Evolutionary conservation across 2,329 filamentous ascomycete species (phyloP), one percentile per base, ranked within the genome.

Genomic region (Beauveria asiatica): DNA sequence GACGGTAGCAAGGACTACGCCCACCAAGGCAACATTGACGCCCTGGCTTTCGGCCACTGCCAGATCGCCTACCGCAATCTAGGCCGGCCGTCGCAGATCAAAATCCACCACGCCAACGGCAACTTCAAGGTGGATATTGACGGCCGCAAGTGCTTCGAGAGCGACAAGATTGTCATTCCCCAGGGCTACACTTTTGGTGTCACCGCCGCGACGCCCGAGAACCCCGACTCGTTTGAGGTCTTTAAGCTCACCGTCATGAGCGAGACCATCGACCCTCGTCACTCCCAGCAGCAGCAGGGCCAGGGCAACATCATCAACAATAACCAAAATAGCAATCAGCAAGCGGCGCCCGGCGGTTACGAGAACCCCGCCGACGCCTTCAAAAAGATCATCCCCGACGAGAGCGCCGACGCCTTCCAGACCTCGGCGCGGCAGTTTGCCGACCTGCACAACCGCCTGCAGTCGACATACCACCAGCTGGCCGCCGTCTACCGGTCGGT

Each of bases 11-110:
- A 83, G 65, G 90, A 96, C 72, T 97, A 87, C 78, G 86, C 85
- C 69, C 80, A 81, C 60, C 88, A 92, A 67, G 80, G 85, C 65
- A 87, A 84, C 67, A 85, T 96, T 17, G 92, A 97, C 74, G 86
- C 83, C 66, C 81, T 97, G 57, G 89, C 93, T 17, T 99, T 99
- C 72, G 94, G 92, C 16, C 91, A 96, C 75, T 99, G 94, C 79
- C 83, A 87, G 68, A 94, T 94, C 72, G 75, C 84, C 50, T 99
- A 97, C 79, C 89, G 94, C 66, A 99, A 99, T 74, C 81, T 95
- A 23, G 94, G 94, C 19, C 84, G 89, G 5, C 88, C 92, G 17
- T 92, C 90, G 51, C 84, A 89, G 68, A 75, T 99, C 69, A 89
- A 88, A 72, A 72, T 99, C 69, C 77, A 76, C 61, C 89, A 90